Evolutionary conservation across 805 yeast species (phyloP).

Genomic region (Brettanomyces nanus): DNA sequence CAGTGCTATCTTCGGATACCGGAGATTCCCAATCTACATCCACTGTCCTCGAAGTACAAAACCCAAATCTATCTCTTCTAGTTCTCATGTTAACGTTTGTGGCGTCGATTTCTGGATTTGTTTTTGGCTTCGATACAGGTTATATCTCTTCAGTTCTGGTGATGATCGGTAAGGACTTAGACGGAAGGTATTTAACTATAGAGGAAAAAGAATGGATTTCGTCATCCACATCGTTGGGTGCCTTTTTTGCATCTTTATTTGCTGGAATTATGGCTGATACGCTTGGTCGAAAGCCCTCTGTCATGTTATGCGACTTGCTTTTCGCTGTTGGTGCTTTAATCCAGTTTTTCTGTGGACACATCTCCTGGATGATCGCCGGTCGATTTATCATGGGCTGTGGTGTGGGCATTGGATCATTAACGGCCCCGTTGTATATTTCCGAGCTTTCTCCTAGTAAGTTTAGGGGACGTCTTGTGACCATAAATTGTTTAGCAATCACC

Average conservation of each 20-base stretch:
- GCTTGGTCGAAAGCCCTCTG: conserved; percentile 38
- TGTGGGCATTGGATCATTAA: conserved; percentile 47
- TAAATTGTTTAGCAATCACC: conserved; percentile 46
- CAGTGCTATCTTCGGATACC: background rate
- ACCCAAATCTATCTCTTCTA: conserved; percentile 28
- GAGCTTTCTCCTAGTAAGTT: conserved; percentile 47
- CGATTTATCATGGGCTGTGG: conserved; percentile 47
- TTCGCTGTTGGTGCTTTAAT: conserved; percentile 41
- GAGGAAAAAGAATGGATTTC: conserved; percentile 46
- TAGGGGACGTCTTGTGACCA: conserved; percentile 44
- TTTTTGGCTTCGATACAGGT: conserved; percentile 58
- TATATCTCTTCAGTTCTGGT: conserved; percentile 51
- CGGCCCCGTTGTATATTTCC: conserved; percentile 45
- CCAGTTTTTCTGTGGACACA: conserved; percentile 36
- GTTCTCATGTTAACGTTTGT: conserved; percentile 38
- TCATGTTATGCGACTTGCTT: conserved; percentile 38
- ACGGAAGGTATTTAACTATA: conserved; percentile 28
- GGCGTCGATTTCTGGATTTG: conserved; percentile 48
- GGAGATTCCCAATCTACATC: conserved; percentile 8
- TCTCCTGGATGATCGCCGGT: conserved; percentile 44
- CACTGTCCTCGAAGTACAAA: conserved; percentile 9
- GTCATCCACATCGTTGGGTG: conserved; percentile 49
- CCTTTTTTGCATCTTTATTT: conserved; percentile 38
- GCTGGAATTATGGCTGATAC: conserved; percentile 44
- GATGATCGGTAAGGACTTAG: conserved; percentile 40